These are phyloP conservation scores for Pleurotus citrinopileatus DNA, from an alignment of 768 basidiomycete species.

Conservation along the genomic window DNA sequence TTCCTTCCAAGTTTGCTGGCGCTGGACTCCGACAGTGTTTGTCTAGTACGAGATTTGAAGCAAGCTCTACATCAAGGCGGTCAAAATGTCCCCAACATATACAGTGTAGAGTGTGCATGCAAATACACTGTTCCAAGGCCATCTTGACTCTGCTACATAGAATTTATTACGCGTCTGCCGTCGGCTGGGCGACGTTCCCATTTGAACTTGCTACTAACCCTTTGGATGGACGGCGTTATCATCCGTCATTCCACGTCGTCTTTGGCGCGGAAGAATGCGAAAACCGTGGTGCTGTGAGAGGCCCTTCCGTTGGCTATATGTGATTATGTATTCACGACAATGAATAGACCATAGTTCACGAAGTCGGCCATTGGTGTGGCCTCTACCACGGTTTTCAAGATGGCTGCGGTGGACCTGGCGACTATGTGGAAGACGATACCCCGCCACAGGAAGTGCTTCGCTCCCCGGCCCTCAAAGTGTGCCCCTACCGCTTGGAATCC, in stretches of 20 bases:
- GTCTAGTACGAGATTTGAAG: too few species aligned
- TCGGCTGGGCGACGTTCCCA: conserved; percentile 6
- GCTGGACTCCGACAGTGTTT: not conserved
- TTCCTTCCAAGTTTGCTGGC: not conserved
- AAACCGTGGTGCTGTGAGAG: not conserved
- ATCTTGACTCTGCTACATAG: too few species aligned
- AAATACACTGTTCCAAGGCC: too few species aligned
- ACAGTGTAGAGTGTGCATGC: not conserved
- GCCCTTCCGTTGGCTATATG: too few species aligned
- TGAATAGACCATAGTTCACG: not conserved
- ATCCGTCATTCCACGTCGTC: not conserved
- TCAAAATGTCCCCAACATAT: not conserved
- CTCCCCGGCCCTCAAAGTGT: not conserved
- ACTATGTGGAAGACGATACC: conserved; percentile 4
- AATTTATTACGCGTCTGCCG: not conserved
- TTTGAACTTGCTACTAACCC: conserved; percentile 1
- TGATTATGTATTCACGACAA: not conserved
- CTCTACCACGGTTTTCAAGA: not conserved
- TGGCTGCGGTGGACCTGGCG: not conserved
- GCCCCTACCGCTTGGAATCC: not conserved
- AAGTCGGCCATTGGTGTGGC: conserved; percentile 5
- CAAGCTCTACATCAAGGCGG: not conserved
- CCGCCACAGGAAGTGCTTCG: conserved; percentile 3
- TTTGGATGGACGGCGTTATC: conserved; percentile 2
- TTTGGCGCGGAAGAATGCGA: not conserved